A percentile compares a stretch with the other conserved stretches of the same genome.
These are phyloP conservation scores for Balakata baccata DNA, from an alignment of 345 rosid species.

Conservation along the genomic window DNA sequence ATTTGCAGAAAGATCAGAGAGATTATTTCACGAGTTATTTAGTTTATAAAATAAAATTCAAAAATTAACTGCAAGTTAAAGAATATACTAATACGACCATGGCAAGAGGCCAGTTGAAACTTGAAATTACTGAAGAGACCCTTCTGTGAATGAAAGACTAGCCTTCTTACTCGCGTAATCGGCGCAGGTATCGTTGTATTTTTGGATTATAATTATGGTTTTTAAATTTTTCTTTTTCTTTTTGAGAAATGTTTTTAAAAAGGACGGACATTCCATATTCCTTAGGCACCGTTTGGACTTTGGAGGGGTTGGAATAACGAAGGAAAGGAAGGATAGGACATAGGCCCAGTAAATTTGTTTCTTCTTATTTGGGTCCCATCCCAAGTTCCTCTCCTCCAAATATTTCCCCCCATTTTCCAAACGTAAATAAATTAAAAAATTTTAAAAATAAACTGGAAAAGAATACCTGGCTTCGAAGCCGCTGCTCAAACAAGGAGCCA, in stretches of 20 bases:
- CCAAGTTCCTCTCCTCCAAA: neutral
- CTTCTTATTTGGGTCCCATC: neutral
- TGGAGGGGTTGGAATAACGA: neutral
- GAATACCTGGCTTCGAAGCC: conserved; percentile 61
- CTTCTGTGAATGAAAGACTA: too few relatives aligned
- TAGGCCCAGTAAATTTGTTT: neutral
- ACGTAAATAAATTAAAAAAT: neutral
- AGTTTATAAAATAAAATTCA: too few relatives aligned
- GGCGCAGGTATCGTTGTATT: too few relatives aligned
- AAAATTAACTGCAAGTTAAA: too few relatives aligned
- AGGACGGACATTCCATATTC: neutral
- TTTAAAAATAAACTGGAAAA: neutral
- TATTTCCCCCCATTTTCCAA: neutral
- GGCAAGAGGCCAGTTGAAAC: too few relatives aligned
- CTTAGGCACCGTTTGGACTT: neutral
- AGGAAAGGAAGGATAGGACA: neutral
- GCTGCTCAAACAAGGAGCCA: conserved; percentile 56
- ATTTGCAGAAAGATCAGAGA: too few relatives aligned
- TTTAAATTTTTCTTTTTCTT: too few relatives aligned
- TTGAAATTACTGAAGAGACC: too few relatives aligned
- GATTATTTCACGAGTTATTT: too few relatives aligned
- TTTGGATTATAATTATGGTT: too few relatives aligned
- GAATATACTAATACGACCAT: too few relatives aligned
- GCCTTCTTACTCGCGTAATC: too few relatives aligned
- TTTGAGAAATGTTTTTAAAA: neutral